phyloP scores from a whole-genome alignment of 2,329 filamentous ascomycete genomes.

The Dactylellina haptotyla region DNA sequence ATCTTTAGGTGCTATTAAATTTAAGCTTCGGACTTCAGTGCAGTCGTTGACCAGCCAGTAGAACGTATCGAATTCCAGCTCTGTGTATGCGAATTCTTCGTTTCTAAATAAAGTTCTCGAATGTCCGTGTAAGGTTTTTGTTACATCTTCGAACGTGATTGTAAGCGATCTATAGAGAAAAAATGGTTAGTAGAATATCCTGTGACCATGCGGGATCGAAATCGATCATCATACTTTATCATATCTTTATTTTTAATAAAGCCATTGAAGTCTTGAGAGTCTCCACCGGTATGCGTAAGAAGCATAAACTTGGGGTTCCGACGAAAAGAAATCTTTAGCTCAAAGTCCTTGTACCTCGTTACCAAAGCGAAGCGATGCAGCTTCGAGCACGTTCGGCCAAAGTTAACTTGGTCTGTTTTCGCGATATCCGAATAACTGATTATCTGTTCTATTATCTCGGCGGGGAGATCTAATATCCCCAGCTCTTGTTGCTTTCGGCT shows the following conservation, averaged over 20 bases:
- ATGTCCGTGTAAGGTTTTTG: background rate
- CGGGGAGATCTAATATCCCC: constrained; percentile 19
- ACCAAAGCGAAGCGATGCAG: constrained; percentile 19
- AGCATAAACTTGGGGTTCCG: constrained; percentile 21
- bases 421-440: constrained; percentile 19
- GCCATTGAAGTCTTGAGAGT: background rate
- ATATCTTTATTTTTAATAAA: constrained; percentile 36
- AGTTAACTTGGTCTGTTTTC: constrained; percentile 10
- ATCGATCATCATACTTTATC: constrained; percentile 13
- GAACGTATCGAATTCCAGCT: constrained; percentile 24
- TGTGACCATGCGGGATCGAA: background rate
- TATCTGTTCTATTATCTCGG: constrained; percentile 26
- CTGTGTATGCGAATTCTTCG: constrained; percentile 30
- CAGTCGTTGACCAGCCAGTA: constrained; percentile 34
- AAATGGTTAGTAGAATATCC: too few species aligned
- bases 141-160: constrained; percentile 35
- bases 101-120: constrained; percentile 26
- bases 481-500: background rate
- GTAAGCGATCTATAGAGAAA: constrained; percentile 6
- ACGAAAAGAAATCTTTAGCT: constrained; percentile 29
- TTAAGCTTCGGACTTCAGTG: constrained; percentile 12
- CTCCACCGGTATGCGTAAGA: constrained; percentile 5
- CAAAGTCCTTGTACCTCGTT: constrained; percentile 28
- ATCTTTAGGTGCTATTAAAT: constrained; percentile 27
- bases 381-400: constrained; percentile 32